Base-by-base conservation (phyloP, 164 flowering plant species). In the Saururus chinensis region DNA sequence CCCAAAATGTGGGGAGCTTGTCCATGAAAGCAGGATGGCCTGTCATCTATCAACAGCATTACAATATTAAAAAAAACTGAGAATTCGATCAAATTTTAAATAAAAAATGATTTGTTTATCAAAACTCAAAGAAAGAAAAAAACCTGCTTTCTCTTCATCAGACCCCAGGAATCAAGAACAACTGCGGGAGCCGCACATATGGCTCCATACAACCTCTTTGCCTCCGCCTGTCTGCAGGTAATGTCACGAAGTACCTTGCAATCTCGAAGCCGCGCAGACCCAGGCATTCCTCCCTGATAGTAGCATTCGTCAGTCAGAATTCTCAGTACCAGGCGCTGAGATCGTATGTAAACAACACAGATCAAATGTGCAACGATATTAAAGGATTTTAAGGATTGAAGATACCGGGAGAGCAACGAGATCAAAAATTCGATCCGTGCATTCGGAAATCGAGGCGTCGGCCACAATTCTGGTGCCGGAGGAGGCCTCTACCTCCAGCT, bases 181-280 rank as follows among this genome's bases (percentile, higher is more conserved):
- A 93, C 82, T 0, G 98, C 97, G 53, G 98, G 98, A 68, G 97
- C 98, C 73, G 97, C 90, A 85, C 88, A 93, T 20, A 93, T 93
- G 61, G 92, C 97, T 54, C 89, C 96, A 72, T 88, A 90, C 19
- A 85, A 75, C 70, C 95, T 75, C 65, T 84, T 85, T 62, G 76
- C 88, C 62, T 89, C 98, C 1, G 92, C 96, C 45, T 93, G 98
- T 77, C 77, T 93, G 73, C 79, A 75, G 1, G 84, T 84, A 35
- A 93, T 89, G 56, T 73, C 66, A 40, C 71, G 68, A 10, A 93
- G 88, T 59, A 76, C 67, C 67, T 85, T 76, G 70, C 87, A 76
- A 64, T 93, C 98, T 74, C 97, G 73, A 55, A 93, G 77, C 21
- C 91, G 74, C 21, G 80, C 88, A 19, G 98, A 78, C 14, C 98